A percentile compares a stretch with the other conserved stretches of the same genome.
Conservation (phyloP, 768 basidiomycete species). For the Russula lepida region DNA sequence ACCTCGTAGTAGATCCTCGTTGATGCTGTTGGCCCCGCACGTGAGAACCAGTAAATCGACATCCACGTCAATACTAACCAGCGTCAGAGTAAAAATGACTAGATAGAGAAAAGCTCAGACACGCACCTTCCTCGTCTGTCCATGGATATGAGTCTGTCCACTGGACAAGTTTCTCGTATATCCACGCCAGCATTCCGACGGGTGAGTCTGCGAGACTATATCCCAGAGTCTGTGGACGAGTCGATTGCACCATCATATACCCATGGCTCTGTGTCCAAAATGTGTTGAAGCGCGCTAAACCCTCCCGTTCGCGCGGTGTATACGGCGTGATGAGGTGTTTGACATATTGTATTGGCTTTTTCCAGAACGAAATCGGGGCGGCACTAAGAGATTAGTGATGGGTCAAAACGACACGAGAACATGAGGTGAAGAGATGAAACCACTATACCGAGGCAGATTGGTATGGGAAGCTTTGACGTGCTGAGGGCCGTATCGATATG, state of each 20-base stretch:
- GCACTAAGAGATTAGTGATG: not conserved
- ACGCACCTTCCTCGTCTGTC: slow-evolving; percentile 47
- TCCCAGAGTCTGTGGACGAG: slow-evolving; percentile 32
- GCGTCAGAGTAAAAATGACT: not conserved
- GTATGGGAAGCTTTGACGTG: slow-evolving; percentile 31
- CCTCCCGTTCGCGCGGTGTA: slow-evolving; percentile 25
- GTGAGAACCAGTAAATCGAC: slow-evolving; percentile 32
- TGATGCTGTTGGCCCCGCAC: slow-evolving; percentile 27
- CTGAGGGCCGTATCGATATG: slow-evolving; percentile 24
- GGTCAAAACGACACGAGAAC: not conserved
- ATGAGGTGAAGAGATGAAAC: no score
- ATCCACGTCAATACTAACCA: slow-evolving; percentile 30
- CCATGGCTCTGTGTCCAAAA: slow-evolving; percentile 26
- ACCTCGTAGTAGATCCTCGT: slow-evolving; percentile 30
- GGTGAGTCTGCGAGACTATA: slow-evolving; percentile 52
- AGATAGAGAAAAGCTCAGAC: not conserved
- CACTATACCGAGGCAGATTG: slow-evolving; percentile 26
- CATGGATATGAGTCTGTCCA: slow-evolving; percentile 44
- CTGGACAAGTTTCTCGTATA: slow-evolving; percentile 29
- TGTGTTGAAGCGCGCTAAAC: slow-evolving; percentile 21
- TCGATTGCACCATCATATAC: slow-evolving; percentile 28
- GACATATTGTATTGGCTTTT: slow-evolving; percentile 27
- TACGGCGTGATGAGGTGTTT: slow-evolving; percentile 26
- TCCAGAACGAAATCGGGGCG: not conserved
- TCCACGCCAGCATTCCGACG: slow-evolving; percentile 35